Evolutionary conservation across 495 filamentous ascomycete genomes (phyloP).

Genomic region (Podospora pseudocomata): DNA sequence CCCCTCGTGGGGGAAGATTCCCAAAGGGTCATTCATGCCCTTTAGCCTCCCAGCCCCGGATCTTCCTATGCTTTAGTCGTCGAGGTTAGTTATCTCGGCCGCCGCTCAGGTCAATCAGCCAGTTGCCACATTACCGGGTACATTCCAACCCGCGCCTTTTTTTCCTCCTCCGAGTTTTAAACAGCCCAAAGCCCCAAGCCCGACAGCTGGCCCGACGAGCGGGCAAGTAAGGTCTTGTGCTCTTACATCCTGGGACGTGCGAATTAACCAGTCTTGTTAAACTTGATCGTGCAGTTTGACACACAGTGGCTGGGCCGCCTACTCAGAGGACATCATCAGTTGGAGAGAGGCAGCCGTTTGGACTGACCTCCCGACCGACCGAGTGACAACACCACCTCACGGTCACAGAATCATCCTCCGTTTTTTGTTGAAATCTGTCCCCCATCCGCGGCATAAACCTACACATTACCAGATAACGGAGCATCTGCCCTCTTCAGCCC

Average conservation of each 20-base stretch:
- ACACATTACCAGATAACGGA: conserved; percentile 11
- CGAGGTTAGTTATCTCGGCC: not conserved
- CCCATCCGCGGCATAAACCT: conserved; percentile 1
- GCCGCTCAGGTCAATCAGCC: not conserved
- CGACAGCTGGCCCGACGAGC: not conserved
- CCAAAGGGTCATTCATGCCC: not conserved
- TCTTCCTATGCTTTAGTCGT: not conserved
- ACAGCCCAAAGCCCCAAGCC: not conserved
- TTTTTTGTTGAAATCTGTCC: not conserved
- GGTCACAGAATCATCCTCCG: not conserved
- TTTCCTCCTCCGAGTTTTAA: not conserved
- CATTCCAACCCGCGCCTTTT: not conserved
- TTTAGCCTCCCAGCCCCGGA: not conserved
- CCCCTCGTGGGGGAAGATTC: not conserved
- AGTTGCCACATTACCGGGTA: not conserved
- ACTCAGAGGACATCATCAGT: not conserved
- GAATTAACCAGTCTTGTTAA: not conserved
- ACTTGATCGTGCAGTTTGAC: not conserved
- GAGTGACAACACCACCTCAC: not conserved
- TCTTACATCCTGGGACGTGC: not conserved
- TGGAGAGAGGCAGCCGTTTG: not conserved
- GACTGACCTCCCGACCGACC: not conserved
- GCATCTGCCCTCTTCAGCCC: conserved; percentile 3
- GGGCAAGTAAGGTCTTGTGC: not conserved
- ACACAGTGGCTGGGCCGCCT: not conserved